Conservation (phyloP, 2,329 filamentous ascomycete genomes). For the Phialophora chinensis region DNA sequence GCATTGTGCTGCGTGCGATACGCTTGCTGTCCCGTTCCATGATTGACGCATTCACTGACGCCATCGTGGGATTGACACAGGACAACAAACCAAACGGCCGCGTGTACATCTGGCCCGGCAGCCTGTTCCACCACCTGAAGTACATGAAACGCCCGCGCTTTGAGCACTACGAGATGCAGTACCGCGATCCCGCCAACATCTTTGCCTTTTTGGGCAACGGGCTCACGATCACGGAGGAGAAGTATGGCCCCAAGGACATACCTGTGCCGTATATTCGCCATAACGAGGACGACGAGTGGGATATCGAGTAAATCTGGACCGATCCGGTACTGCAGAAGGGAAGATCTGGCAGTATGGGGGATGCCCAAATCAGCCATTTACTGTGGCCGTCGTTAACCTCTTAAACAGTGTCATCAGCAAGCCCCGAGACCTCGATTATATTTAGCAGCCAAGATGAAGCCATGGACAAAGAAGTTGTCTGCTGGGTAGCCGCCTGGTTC, state of each 20-base stretch:
- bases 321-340: background rate
- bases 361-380: background rate
- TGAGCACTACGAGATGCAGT: slow-evolving; percentile 52
- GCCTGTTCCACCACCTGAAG: slow-evolving; percentile 49
- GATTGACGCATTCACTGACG: background rate
- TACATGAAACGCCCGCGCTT: slow-evolving; percentile 47
- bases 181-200: slow-evolving; percentile 46
- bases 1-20: slow-evolving; percentile 42
- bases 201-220: slow-evolving; percentile 54
- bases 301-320: slow-evolving; percentile 27
- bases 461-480: background rate
- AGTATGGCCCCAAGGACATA: slow-evolving; percentile 20
- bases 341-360: background rate
- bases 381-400: background rate
- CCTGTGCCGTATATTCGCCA: slow-evolving; percentile 33
- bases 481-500: background rate
- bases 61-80: background rate
- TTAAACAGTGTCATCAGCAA: background rate
- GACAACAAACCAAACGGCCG: slow-evolving; percentile 40
- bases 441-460: background rate
- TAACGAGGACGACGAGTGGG: slow-evolving; percentile 33
- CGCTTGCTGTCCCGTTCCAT: too few relatives aligned
- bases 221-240: slow-evolving; percentile 51
- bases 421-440: background rate
- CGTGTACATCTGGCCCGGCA: slow-evolving; percentile 50